Base-by-base conservation (phyloP, 2,329 filamentous ascomycete genomes). In the Ascochyta koolunga region DNA sequence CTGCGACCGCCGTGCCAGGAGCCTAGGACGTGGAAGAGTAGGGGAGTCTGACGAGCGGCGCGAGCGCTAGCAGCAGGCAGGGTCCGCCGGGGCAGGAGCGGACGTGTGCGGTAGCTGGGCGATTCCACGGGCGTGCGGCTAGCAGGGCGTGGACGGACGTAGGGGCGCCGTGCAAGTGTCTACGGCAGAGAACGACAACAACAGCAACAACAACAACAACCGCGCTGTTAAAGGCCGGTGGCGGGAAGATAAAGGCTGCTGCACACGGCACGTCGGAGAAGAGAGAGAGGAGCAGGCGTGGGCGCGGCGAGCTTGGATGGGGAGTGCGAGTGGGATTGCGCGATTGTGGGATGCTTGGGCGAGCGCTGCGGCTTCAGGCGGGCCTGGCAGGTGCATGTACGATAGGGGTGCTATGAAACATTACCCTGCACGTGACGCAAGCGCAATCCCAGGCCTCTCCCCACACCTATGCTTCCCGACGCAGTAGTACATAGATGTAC, bases 331-430 rank as follows among this genome's bases (percentile, higher is more conserved):
- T 24, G 22, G 22, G 32, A 24, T 42, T 24, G 33, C 22, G 13
- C n/a, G 33, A 13, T n/a, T 31, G 43, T 32, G 29, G 29, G 13
- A 13, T 7, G 11, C 29, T 9, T 54, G 49, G 44, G 55, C 58
- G 36, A 27, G 42, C 27, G 41, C 9, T 42, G n/a, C 13, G 50
- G 39, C 40, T 42, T 49, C 32, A 44, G 41, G 48, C 47, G 46
- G 50, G 50, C 60, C 49, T 40, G 50, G 59, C 51, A 35, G 31
- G 9, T 24, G 54, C 58, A 56, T 58, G 61, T 58, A 57, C 54
- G 60, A 64, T 67, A 65, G 64, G 64, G 66, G 62, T 54, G 44
- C 43, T 40, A 33, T 51, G 48, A 51, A 49, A 51, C 49, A 50
- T 32, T 21, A 38, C 37, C 43, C 43, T 42, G 37, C 60, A 62